Conservation (phyloP, 2,329 filamentous ascomycete genomes). For the Stagonosporopsis vannaccii region DNA sequence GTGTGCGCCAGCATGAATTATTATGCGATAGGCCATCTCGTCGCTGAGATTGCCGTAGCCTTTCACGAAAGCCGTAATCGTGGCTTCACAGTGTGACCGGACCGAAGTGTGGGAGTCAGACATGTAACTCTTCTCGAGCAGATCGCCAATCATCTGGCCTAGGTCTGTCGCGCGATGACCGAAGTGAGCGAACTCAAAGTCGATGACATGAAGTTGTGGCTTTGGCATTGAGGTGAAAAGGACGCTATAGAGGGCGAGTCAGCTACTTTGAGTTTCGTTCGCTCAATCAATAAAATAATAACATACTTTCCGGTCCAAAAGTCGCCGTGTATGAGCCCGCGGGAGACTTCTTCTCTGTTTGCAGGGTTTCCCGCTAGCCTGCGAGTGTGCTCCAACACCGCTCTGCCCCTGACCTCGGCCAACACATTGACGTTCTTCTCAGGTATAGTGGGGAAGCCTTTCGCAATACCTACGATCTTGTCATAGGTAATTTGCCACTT, state of each 20-base stretch:
- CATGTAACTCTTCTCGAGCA: constrained; percentile 1
- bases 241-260: neutral
- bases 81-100: neutral
- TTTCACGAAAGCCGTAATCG: neutral
- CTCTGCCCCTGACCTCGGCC: neutral
- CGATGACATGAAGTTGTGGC: neutral
- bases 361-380: neutral
- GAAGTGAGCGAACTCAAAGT: constrained; percentile 3
- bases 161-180: neutral
- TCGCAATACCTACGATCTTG: neutral
- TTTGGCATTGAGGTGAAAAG: neutral
- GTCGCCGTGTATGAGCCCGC: neutral
- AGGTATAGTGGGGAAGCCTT: neutral
- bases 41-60: neutral
- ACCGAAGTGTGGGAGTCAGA: neutral
- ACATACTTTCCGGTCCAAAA: constrained; percentile 8
- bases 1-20: constrained; percentile 1
- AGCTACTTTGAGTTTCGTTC: neutral
- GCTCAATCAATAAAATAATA: neutral
- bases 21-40: neutral
- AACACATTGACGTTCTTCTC: neutral
- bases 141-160: constrained; percentile 5
- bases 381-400: neutral
- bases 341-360: neutral
- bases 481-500: constrained; percentile 1